Evolutionary conservation across 2,329 filamentous ascomycete species (phyloP).

Genomic region (Aureobasidium sp.): DNA sequence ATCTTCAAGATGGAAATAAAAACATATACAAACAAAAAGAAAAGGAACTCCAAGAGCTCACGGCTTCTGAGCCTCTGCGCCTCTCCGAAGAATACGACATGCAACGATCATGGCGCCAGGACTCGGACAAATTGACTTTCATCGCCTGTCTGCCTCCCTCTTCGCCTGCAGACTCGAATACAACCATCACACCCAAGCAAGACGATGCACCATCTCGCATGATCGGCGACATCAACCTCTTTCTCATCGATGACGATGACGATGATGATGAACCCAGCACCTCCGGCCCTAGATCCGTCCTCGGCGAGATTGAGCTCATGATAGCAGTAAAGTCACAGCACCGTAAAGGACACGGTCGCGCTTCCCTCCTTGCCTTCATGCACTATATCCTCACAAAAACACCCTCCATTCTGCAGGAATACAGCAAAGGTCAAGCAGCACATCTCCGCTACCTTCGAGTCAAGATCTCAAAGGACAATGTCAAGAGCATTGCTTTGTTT

Average conservation of each 20-base stretch:
- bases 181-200: constrained; percentile 28
- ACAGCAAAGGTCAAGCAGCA: constrained; percentile 21
- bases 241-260: constrained; percentile 54
- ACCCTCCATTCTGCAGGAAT: constrained; percentile 49
- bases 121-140: constrained; percentile 84
- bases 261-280: constrained; percentile 31
- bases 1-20: neutral
- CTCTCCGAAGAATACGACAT: constrained; percentile 81
- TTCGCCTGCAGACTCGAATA: constrained; percentile 7
- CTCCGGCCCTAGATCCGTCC: constrained; percentile 17
- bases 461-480: constrained; percentile 53
- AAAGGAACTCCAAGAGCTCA: constrained; percentile 69
- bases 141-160: constrained; percentile 58
- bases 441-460: constrained; percentile 45
- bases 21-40: neutral
- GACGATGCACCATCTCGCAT: constrained; percentile 46
- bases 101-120: constrained; percentile 76
- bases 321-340: constrained; percentile 55
- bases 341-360: constrained; percentile 55
- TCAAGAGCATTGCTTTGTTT: constrained; percentile 51
- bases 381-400: constrained; percentile 54
- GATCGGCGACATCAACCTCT: constrained; percentile 53
- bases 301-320: constrained; percentile 83
- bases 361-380: constrained; percentile 60
- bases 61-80: constrained; percentile 76